Base-by-base conservation (phyloP, 1,284 basidiomycete genomes). In the Grifola frondosa region DNA sequence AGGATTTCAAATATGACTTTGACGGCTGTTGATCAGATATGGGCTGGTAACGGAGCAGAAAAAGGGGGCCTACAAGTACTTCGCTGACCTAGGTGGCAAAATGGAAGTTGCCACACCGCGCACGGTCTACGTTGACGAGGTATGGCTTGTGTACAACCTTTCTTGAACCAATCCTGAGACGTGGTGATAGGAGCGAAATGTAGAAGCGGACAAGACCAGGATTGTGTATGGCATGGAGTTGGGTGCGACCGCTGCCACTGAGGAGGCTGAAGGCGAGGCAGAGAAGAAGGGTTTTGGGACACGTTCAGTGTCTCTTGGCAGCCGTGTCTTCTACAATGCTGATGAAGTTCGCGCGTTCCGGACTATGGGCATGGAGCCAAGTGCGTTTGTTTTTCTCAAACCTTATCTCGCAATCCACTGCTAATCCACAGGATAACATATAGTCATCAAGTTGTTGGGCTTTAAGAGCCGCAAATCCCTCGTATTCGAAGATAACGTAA, bases 401-500 rank as follows among this genome's bases (percentile, higher is more conserved):
- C 12, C 28, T n/a, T n/a, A 35, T 23, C 21, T 17, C 3, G 6
- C 6, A 44, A 41, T 15, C 19, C 11, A 3, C 13, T 40, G 37
- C 36, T 32, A 33, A 40, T 48, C 50, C 36, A 48, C 37, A 25
- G 24, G 34, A 38, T 47, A 37, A 29, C 46, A 49, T 42, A 26
- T 36, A 65, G 63, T 83, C 6, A 81, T 99, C 60, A 91, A 87
- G 63, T 79, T 99, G 4, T 79, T 99, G 17, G 97, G 96, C 3
- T 99, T 98, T 73, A 91, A 95, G 63, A 74, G 84, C 47, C 73
- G 75, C n/a, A 63, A 68, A 4, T 77, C 87, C 46, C 73, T 98
- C 1, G 67, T 68, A 0, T 88, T 93, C 53, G 85, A 93, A 62
- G 91, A 97, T 61, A 96, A 96, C 53, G 69, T 97, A 57, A 96